Conservation (phyloP, 495 filamentous ascomycete species). For the Alectoria sarmentosa region DNA sequence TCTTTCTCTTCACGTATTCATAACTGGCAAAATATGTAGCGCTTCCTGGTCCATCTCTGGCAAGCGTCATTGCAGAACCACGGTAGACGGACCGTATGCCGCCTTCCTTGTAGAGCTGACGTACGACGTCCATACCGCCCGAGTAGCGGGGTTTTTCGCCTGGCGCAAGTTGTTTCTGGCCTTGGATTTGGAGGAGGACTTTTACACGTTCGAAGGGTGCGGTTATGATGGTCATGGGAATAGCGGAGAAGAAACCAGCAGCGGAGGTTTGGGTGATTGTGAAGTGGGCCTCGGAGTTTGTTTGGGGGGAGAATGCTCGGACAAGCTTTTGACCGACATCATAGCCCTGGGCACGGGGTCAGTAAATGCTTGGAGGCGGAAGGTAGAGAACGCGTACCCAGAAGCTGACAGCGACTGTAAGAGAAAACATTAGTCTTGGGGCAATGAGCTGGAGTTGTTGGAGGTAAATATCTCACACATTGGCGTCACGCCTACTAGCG, state of each 20-base stretch:
- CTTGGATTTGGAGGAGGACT: slow-evolving; percentile 95
- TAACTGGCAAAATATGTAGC: slow-evolving; percentile 97
- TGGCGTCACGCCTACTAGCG: slow-evolving; percentile 89
- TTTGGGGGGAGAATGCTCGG: slow-evolving; percentile 46
- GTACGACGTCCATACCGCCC: slow-evolving; percentile 86
- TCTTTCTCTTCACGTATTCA: slow-evolving; percentile 79
- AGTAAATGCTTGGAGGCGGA: background rate
- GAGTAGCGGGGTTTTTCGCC: slow-evolving; percentile 91
- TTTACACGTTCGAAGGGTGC: slow-evolving; percentile 98
- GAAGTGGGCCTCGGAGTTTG: slow-evolving; percentile 53
- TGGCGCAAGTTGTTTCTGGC: slow-evolving; percentile 74
- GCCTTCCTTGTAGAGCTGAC: slow-evolving; percentile 88
- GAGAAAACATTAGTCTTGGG: background rate
- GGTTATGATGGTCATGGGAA: slow-evolving; percentile 96
- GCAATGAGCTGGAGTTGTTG: background rate
- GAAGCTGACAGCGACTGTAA: slow-evolving; percentile 90
- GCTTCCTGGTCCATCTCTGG: slow-evolving; percentile 83
- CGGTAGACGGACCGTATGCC: slow-evolving; percentile 88
- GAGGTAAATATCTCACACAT: slow-evolving; percentile 69
- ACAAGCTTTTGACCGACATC: slow-evolving; percentile 90
- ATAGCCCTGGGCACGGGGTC: slow-evolving; percentile 54
- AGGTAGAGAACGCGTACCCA: slow-evolving; percentile 41
- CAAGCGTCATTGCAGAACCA: slow-evolving; percentile 82
- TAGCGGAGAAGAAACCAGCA: slow-evolving; percentile 95
- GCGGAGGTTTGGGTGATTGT: slow-evolving; percentile 82